Percentiles rank a stretch among this genome's conserved stretches.
phyloP scores from a whole-genome alignment of 345 rosid genomes.

The Salix exigua region DNA sequence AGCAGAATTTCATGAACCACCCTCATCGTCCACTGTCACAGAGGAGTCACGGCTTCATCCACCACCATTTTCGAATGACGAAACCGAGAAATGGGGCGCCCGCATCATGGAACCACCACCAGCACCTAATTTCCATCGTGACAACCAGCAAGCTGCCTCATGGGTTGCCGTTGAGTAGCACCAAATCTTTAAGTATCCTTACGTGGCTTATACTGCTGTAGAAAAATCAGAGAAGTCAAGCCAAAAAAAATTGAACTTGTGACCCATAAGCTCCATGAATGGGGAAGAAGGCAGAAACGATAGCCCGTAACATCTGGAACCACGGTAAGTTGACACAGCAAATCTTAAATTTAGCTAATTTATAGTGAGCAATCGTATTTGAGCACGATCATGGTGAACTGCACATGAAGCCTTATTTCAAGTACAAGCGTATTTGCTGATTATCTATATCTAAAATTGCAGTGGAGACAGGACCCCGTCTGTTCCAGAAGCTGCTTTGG shows the following conservation, averaged over 20 bases:
- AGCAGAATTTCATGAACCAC: not conserved
- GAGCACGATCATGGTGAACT: too few species aligned
- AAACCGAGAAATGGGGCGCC: too few species aligned
- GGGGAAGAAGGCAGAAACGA: constrained; percentile 76
- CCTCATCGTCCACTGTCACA: not conserved
- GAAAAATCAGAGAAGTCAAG: constrained; percentile 35
- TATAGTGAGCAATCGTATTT: not conserved
- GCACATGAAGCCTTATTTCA: not conserved
- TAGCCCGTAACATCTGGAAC: constrained; percentile 80
- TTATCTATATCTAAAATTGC: constrained; percentile 4
- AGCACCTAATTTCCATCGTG: constrained; percentile 69
- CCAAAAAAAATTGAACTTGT: constrained; percentile 54
- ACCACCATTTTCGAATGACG: not conserved
- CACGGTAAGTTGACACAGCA: constrained; percentile 41
- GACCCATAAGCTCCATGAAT: constrained; percentile 58
- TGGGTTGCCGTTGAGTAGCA: constrained; percentile 67
- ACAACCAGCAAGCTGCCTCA: constrained; percentile 70
- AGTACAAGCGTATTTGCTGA: too few species aligned
- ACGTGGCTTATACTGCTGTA: constrained; percentile 35
- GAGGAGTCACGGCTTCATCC: not conserved
- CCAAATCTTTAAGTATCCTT: constrained; percentile 55
- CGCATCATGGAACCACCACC: constrained; percentile 74
- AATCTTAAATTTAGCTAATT: not conserved
- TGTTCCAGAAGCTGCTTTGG: constrained; percentile 77
- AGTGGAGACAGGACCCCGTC: constrained; percentile 76